A percentile compares a stretch with the other conserved stretches of the same genome.
These are phyloP conservation scores for Forsythia viridissima DNA, from an alignment of 257 asterid species.

Conservation along the genomic window DNA sequence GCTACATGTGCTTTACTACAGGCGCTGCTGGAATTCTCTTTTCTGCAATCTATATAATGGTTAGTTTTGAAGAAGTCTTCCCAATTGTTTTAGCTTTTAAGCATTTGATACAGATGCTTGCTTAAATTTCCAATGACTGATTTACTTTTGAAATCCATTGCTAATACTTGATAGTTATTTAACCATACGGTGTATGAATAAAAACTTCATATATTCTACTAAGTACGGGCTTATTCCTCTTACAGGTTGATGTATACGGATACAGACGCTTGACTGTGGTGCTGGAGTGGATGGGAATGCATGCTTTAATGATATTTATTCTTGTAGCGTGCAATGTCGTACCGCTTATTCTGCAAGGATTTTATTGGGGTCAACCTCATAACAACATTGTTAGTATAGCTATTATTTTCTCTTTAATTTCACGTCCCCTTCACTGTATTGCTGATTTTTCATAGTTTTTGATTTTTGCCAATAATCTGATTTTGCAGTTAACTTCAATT, in stretches of 20 bases:
- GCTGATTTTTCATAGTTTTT: background rate
- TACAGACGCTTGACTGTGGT: conserved; percentile 37
- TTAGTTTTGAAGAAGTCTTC: conserved; percentile 16
- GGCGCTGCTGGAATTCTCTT: conserved; percentile 69
- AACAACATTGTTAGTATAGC: conserved; percentile 51
- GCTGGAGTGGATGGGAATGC: conserved; percentile 64
- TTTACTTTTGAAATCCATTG: background rate
- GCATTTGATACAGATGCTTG: background rate
- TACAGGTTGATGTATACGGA: conserved; percentile 59
- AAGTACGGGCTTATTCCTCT: background rate
- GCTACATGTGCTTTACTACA: conserved; percentile 62
- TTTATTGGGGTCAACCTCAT: conserved; percentile 53
- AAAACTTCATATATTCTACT: conserved; percentile 5
- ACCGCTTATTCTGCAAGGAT: conserved; percentile 57
- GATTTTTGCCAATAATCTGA: background rate
- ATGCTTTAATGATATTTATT: conserved; percentile 52
- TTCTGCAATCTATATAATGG: conserved; percentile 55
- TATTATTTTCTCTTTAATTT: background rate
- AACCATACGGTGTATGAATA: background rate
- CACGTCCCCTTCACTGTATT: background rate
- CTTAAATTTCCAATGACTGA: background rate
- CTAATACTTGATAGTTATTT: background rate
- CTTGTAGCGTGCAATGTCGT: conserved; percentile 66
- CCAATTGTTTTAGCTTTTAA: background rate
- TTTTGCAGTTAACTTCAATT: background rate